Evolutionary conservation across 1,284 basidiomycete genomes (phyloP).

Genomic region (Apiotrichum gracile): DNA sequence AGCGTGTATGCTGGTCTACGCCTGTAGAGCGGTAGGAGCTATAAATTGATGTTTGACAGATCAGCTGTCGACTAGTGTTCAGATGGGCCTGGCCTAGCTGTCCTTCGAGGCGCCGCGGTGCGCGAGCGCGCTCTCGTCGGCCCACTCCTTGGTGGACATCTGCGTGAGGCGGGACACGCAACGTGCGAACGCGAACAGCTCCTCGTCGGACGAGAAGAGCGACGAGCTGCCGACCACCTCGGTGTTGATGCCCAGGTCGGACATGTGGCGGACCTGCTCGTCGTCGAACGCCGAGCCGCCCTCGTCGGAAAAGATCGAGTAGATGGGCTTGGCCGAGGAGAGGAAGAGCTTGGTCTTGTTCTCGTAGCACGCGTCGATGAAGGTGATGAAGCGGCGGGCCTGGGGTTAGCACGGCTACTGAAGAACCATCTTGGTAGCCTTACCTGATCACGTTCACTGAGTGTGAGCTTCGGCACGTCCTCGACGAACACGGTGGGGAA

Average conservation of each 20-base stretch:
- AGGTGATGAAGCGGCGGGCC: conserved; percentile 94
- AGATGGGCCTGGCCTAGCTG: too few relatives aligned
- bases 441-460: conserved; percentile 82
- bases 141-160: conserved; percentile 55
- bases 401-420: conserved; percentile 28
- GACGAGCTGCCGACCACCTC: conserved; percentile 71
- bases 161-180: conserved; percentile 84
- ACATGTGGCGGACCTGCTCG: conserved; percentile 59
- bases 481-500: conserved; percentile 85
- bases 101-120: conserved; percentile 5
- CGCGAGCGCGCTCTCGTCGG: conserved; percentile 15
- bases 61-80: too few relatives aligned
- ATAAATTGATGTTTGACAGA: too few relatives aligned
- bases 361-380: conserved; percentile 93
- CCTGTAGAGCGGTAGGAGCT: too few relatives aligned
- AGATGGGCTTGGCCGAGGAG: conserved; percentile 83
- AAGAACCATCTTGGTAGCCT: conserved; percentile 12
- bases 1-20: too few relatives aligned
- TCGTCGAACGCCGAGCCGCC: conserved; percentile 35
- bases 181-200: conserved; percentile 88
- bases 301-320: conserved; percentile 76
- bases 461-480: conserved; percentile 80
- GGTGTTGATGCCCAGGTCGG: conserved; percentile 62
- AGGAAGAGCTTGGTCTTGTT: conserved; percentile 84
- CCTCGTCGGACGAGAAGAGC: conserved; percentile 89